Percentiles rank a stretch among this genome's conserved stretches.
Conservation (phyloP, 495 filamentous ascomycete species). For the Penicillium coffeae region DNA sequence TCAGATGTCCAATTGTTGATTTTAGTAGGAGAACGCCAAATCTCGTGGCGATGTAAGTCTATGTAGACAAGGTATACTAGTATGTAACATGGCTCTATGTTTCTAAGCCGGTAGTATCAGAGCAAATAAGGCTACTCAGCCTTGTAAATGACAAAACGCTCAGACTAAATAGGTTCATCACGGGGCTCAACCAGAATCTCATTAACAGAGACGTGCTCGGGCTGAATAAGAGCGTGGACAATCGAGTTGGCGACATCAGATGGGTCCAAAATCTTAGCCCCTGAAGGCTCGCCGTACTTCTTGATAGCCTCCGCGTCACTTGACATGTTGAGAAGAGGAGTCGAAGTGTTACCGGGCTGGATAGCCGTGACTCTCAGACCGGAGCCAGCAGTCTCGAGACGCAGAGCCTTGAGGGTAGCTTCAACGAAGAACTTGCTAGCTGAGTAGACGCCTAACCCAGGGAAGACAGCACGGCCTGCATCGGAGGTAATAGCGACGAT, state of each 20-base stretch:
- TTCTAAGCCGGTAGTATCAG: background rate
- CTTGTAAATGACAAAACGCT: no score
- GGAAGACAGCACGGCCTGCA: conserved; percentile 67
- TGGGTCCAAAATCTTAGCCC: conserved; percentile 59
- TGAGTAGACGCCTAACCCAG: conserved; percentile 67
- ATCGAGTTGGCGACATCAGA: conserved; percentile 63
- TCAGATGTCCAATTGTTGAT: no score
- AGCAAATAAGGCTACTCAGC: no score
- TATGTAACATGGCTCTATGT: background rate
- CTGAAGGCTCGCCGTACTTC: conserved; percentile 64
- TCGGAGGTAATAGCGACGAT: conserved; percentile 69
- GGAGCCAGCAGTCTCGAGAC: conserved; percentile 61
- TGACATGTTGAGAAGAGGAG: conserved; percentile 60
- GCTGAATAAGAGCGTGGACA: conserved; percentile 60
- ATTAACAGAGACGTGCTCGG: conserved; percentile 64
- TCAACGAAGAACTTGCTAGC: conserved; percentile 73
- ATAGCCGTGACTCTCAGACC: conserved; percentile 62
- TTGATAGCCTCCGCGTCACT: conserved; percentile 64
- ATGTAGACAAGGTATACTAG: background rate
- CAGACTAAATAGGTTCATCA: conserved; percentile 61
- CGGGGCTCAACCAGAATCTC: conserved; percentile 68
- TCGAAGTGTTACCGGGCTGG: conserved; percentile 64
- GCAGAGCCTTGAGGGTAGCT: conserved; percentile 61
- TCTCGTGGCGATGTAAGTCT: no score
- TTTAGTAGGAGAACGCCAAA: no score